Percentiles rank a stretch among this genome's conserved stretches.
Evolutionary conservation across 1,284 basidiomycete genomes (phyloP).

Genomic region (Xanthoconium separans): DNA sequence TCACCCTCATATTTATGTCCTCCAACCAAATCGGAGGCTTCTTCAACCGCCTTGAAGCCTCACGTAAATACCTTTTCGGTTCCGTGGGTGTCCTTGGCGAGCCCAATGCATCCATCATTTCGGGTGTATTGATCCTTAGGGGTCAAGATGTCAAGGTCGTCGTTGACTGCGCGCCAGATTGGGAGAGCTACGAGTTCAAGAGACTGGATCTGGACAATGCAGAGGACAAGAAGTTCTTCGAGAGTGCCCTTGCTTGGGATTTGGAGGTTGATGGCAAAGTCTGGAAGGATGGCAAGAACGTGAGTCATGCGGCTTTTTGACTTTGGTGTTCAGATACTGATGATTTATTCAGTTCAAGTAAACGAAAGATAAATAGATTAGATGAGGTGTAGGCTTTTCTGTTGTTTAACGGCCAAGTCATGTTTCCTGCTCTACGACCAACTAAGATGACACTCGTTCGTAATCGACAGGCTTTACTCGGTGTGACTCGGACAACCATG

Average conservation of each 20-base stretch:
- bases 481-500: slow-evolving; percentile 3
- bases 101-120: slow-evolving; percentile 74
- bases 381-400: slow-evolving; percentile 26
- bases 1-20: slow-evolving; percentile 92
- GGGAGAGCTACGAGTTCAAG: slow-evolving; percentile 85
- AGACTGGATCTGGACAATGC: slow-evolving; percentile 66
- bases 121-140: slow-evolving; percentile 81
- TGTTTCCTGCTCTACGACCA: background rate
- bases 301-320: slow-evolving; percentile 40
- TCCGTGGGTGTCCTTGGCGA: slow-evolving; percentile 89
- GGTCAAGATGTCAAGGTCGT: slow-evolving; percentile 72
- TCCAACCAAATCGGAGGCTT: slow-evolving; percentile 89
- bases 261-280: slow-evolving; percentile 80
- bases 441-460: slow-evolving; percentile 2
- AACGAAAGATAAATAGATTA: slow-evolving; percentile 13
- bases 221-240: slow-evolving; percentile 86
- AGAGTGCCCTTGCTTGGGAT: slow-evolving; percentile 90
- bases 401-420: background rate
- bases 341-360: slow-evolving; percentile 24
- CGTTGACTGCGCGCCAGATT: slow-evolving; percentile 87
- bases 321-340: background rate
- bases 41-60: slow-evolving; percentile 95
- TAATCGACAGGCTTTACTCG: slow-evolving; percentile 22
- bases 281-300: slow-evolving; percentile 87
- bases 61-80: slow-evolving; percentile 94